Conservation (phyloP, 169 alveolate genomes). For the Haemoproteus tartakovskyi region DNA sequence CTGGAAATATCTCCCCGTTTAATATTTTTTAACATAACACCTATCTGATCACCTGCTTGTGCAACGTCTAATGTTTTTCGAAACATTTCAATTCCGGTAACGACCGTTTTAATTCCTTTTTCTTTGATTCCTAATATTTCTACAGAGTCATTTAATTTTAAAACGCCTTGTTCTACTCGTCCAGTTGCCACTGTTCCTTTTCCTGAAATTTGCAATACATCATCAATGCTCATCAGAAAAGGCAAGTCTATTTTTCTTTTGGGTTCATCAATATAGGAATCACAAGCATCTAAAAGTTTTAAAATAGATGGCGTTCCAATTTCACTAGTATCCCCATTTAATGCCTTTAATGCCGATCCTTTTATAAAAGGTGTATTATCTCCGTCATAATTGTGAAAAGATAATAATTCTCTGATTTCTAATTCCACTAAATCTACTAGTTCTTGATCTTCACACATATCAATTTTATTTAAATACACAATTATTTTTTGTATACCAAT, state of each 20-base stretch:
- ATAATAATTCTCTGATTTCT: slow-evolving; percentile 92
- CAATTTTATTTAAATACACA: slow-evolving; percentile 99
- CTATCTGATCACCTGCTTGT: slow-evolving; percentile 98
- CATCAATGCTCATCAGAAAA: slow-evolving; percentile 95
- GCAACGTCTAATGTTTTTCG: slow-evolving; percentile 96
- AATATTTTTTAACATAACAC: slow-evolving; percentile 95
- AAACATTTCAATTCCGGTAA: slow-evolving; percentile 99
- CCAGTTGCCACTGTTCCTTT: slow-evolving; percentile 99
- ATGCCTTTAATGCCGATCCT: slow-evolving; percentile 98
- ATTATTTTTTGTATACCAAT: slow-evolving; percentile 99
- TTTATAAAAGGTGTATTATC: slow-evolving; percentile 96
- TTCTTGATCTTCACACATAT: slow-evolving; percentile 93
- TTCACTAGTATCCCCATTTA: slow-evolving; percentile 97
- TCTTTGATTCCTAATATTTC: no score
- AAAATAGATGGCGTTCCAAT: no score
- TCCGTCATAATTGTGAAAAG: slow-evolving; percentile 96
- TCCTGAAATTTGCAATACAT: slow-evolving; percentile 98
- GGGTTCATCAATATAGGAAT: slow-evolving; percentile 95
- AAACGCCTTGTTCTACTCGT: slow-evolving; percentile 96
- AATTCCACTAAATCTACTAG: no score
- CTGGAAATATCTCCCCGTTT: slow-evolving; percentile 94
- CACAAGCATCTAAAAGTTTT: slow-evolving; percentile 96
- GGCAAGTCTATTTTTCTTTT: slow-evolving; percentile 96
- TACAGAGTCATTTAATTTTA: slow-evolving; percentile 88
- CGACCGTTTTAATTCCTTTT: slow-evolving; percentile 86